Evolutionary conservation across 352 stramenopile species (phyloP), one percentile per base, ranked within the genome.

Genomic region (Pythium graminicola): DNA sequence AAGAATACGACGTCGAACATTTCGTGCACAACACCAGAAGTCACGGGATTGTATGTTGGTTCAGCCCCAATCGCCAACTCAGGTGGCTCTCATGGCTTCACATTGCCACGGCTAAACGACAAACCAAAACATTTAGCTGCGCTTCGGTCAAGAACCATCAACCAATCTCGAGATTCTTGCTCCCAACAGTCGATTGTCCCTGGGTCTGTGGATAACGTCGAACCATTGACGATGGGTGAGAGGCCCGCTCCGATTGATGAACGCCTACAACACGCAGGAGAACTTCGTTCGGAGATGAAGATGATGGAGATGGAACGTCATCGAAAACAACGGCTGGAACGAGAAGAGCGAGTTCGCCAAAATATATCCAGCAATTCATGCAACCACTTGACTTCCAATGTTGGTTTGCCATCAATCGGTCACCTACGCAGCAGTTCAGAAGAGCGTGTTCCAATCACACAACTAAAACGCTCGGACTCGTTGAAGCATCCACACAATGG

Each of bases 241-340:
- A 32, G 28, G 3, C 3, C 7, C 0, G 10, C 44, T 4, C 53
- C 50, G 6, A 41, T 36, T 0, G 33, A 60, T 9, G 60, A 64
- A 26, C 60, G 72, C 14, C 51, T 85, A 32, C 60, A 61, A 27
- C 70, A 77, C 32, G 73, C 72, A 11, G 64, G 72, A 19, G 66
- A 73, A 24, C 59, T 65, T 17, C 72, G 76, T 4, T 39, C 32
- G 0, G 70, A 85, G 39, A 41, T 78, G 38, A 68, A 72, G 26
- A 49, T 65, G 24, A 39, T 69, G 2, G 68, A 79, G 20, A 76
- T 69, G 52, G 62, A 81, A 5, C 69, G 72, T 1, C 62, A 81
- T 28, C 59, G 62, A 22, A 83, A 78, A 20, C 69, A 80, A 26
- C 45, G 69, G 7, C 6, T 64, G 38, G 50, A 67, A 29, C 53